phyloP scores from a whole-genome alignment of 352 stramenopile genomes.

The Pythium dissotocum region DNA sequence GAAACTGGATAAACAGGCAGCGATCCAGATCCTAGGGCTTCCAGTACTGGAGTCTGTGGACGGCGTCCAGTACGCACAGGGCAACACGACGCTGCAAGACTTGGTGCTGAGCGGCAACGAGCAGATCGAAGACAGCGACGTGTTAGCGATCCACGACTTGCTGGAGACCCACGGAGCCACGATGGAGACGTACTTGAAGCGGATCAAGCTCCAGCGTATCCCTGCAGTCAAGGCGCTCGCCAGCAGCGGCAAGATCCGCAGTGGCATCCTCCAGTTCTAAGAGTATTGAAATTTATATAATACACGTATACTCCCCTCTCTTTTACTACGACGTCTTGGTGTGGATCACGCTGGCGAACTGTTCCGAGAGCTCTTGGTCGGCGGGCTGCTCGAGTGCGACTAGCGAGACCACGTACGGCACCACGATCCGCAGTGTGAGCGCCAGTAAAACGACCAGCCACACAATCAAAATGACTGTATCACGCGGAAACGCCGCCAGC shows the following conservation, averaged over 20 bases:
- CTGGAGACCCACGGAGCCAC: slow-evolving; percentile 44
- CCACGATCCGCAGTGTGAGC: slow-evolving; percentile 35
- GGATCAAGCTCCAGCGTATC: slow-evolving; percentile 70
- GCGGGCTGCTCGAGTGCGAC: slow-evolving; percentile 44
- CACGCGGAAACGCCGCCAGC: slow-evolving; percentile 47
- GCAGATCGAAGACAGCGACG: slow-evolving; percentile 36
- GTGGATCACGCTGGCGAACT: slow-evolving; percentile 5
- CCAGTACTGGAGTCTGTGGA: slow-evolving; percentile 56
- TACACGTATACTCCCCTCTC: not conserved
- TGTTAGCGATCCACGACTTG: slow-evolving; percentile 38
- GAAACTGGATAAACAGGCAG: slow-evolving; percentile 61
- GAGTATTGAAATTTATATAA: not conserved
- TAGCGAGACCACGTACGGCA: slow-evolving; percentile 57
- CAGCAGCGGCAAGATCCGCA: slow-evolving; percentile 11
- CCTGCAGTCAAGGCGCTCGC: slow-evolving; percentile 23
- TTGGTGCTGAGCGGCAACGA: slow-evolving; percentile 68
- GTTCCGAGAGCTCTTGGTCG: slow-evolving; percentile 33
- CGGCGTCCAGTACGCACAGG: slow-evolving; percentile 52
- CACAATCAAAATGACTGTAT: slow-evolving; percentile 54
- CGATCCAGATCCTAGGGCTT: slow-evolving; percentile 57
- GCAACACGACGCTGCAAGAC: slow-evolving; percentile 61
- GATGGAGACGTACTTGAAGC: slow-evolving; percentile 49
- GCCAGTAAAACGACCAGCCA: slow-evolving; percentile 52
- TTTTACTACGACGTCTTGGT: slow-evolving; percentile 27
- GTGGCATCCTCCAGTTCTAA: slow-evolving; percentile 34